Conservation (phyloP, 140 eudicot genomes). For the Stevia rebaudiana region DNA sequence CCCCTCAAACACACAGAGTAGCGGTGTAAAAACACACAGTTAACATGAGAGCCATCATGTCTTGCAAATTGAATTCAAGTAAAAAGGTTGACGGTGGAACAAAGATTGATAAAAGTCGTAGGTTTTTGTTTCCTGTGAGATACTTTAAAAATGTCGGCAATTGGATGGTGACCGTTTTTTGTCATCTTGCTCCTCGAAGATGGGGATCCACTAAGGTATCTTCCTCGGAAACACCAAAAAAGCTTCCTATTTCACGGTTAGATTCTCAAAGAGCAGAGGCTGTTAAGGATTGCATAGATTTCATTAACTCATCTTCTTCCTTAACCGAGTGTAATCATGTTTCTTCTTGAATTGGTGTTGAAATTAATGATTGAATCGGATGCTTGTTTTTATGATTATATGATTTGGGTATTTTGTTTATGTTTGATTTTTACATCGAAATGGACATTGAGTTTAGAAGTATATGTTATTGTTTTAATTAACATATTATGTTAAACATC, state of each 20-base stretch:
- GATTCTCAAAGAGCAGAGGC: slow-evolving; percentile 74
- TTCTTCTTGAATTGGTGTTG: slow-evolving; percentile 7
- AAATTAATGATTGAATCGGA: no score
- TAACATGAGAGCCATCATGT: slow-evolving; percentile 4
- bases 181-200: slow-evolving; percentile 20
- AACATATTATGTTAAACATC: no score
- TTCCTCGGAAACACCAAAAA: slow-evolving; percentile 42
- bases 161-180: slow-evolving; percentile 34
- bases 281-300: slow-evolving; percentile 67
- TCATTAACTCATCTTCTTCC: slow-evolving; percentile 63
- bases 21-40: background rate
- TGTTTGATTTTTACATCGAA: no score
- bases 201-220: slow-evolving; percentile 31
- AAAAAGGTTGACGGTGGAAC: slow-evolving; percentile 21
- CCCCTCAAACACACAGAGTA: background rate
- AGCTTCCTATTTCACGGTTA: slow-evolving; percentile 25
- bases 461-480: no score
- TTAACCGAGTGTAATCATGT: slow-evolving; percentile 45
- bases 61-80: slow-evolving; percentile 31
- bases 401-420: no score
- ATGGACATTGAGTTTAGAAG: no score
- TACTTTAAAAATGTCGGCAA: slow-evolving; percentile 41
- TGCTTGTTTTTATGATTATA: no score
- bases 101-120: slow-evolving; percentile 31
- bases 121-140: slow-evolving; percentile 28